Percentiles rank a stretch among this genome's conserved stretches.
Evolutionary conservation across 1,139 yeast genomes (phyloP).

Genomic region (Sugiyamaella neomexicana): DNA sequence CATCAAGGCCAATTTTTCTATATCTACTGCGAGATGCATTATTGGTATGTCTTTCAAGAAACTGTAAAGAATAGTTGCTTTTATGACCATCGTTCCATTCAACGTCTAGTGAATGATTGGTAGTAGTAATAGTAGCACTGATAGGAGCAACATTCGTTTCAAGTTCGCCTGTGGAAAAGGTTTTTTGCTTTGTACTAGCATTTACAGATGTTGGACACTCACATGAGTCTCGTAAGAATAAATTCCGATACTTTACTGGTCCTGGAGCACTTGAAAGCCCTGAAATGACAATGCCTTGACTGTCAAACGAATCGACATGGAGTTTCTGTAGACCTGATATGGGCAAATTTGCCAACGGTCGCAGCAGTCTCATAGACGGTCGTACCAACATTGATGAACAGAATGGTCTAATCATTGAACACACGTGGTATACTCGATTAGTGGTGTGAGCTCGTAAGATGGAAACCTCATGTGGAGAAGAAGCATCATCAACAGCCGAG

Average conservation of each 20-base stretch:
- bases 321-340: constrained; percentile 7
- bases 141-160: constrained; percentile 32
- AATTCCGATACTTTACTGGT: constrained; percentile 49
- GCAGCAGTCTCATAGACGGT: background rate
- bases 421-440: background rate
- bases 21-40: constrained; percentile 38
- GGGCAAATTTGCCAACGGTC: background rate
- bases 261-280: constrained; percentile 22
- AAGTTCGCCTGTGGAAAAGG: constrained; percentile 62
- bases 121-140: constrained; percentile 35
- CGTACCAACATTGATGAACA: background rate
- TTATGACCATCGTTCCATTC: constrained; percentile 58
- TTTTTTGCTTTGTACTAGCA: constrained; percentile 58
- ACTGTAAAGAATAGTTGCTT: constrained; percentile 50
- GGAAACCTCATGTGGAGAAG: too few species aligned
- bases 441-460: background rate
- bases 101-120: constrained; percentile 44
- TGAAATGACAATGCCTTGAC: constrained; percentile 19
- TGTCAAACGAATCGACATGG: constrained; percentile 25
- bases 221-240: constrained; percentile 69
- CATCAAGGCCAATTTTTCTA: constrained; percentile 35
- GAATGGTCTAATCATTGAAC: background rate
- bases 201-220: constrained; percentile 54
- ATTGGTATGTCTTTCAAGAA: constrained; percentile 50
- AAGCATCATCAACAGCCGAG: too few species aligned